phyloP scores from a whole-genome alignment of 1,284 basidiomycete genomes.

The Gymnopus androsaceus region DNA sequence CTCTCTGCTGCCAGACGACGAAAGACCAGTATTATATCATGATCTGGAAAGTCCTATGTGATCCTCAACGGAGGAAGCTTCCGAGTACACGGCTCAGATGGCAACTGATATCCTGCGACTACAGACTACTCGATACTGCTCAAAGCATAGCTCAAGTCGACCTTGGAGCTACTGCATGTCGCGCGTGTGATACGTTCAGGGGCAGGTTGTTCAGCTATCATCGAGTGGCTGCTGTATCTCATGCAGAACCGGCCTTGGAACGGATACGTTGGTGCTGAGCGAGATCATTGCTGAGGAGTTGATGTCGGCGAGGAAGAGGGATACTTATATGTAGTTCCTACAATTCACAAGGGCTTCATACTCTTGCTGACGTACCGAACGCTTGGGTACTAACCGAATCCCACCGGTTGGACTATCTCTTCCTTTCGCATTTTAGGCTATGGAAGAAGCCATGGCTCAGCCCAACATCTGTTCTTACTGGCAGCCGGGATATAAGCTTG shows the following conservation, averaged over 20 bases:
- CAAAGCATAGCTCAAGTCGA: constrained; percentile 86
- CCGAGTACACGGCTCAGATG: constrained; percentile 74
- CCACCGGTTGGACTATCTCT: constrained; percentile 71
- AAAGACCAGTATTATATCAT: constrained; percentile 84
- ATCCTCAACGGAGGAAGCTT: constrained; percentile 68
- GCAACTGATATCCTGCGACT: constrained; percentile 65
- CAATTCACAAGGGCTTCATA: constrained; percentile 38
- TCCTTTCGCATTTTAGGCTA: constrained; percentile 76
- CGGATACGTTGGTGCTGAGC: constrained; percentile 67
- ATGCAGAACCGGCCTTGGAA: constrained; percentile 69
- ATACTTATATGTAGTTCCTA: constrained; percentile 38
- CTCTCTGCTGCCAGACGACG: constrained; percentile 70
- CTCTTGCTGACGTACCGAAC: constrained; percentile 53
- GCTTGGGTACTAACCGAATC: too few species aligned
- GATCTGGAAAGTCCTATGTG: constrained; percentile 80
- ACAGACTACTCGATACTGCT: constrained; percentile 84
- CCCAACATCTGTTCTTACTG: constrained; percentile 72
- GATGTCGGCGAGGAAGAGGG: constrained; percentile 54
- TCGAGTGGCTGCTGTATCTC: constrained; percentile 84
- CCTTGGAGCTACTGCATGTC: constrained; percentile 86
- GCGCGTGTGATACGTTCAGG: constrained; percentile 88
- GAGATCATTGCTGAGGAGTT: constrained; percentile 76
- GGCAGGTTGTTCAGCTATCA: constrained; percentile 84
- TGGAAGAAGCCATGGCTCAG: constrained; percentile 85
- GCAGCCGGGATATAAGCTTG: constrained; percentile 79